These are phyloP conservation scores for Beauveria pseudobassiana DNA, from an alignment of 2,329 filamentous ascomycete species.

Conservation along the genomic window DNA sequence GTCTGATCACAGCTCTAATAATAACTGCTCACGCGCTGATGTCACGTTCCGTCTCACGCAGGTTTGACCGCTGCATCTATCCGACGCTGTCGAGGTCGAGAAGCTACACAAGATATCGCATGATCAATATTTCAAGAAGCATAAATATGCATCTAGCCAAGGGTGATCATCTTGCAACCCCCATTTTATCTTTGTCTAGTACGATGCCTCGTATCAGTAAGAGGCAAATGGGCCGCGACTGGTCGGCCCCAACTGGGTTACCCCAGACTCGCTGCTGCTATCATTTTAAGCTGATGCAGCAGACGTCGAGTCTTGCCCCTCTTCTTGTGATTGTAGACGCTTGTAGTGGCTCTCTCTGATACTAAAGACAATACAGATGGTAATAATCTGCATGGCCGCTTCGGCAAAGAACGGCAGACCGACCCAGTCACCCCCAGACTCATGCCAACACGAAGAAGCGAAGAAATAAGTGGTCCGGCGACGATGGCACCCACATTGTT, in stretches of 20 bases:
- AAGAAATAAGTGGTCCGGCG: slow-evolving; percentile 1
- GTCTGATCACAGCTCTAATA: neutral
- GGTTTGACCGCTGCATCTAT: neutral
- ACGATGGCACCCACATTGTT: neutral
- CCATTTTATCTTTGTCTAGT: too few relatives aligned
- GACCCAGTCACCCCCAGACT: slow-evolving; percentile 4
- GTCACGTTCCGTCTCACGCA: neutral
- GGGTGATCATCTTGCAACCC: neutral
- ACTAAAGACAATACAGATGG: slow-evolving; percentile 8
- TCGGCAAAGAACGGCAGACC: slow-evolving; percentile 8
- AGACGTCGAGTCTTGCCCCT: neutral
- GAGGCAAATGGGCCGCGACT: neutral
- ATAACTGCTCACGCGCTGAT: neutral
- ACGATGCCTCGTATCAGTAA: neutral
- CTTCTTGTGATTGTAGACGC: neutral
- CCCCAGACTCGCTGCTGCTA: neutral
- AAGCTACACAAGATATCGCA: neutral
- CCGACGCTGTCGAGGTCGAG: neutral
- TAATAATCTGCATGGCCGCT: neutral
- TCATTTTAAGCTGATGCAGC: neutral
- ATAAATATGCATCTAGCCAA: neutral
- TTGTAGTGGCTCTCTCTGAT: neutral
- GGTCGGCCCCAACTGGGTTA: neutral
- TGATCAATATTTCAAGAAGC: neutral
- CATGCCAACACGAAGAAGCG: slow-evolving; percentile 2